Conservation (phyloP, 2,329 filamentous ascomycete species). For the Talaromyces sp. region DNA sequence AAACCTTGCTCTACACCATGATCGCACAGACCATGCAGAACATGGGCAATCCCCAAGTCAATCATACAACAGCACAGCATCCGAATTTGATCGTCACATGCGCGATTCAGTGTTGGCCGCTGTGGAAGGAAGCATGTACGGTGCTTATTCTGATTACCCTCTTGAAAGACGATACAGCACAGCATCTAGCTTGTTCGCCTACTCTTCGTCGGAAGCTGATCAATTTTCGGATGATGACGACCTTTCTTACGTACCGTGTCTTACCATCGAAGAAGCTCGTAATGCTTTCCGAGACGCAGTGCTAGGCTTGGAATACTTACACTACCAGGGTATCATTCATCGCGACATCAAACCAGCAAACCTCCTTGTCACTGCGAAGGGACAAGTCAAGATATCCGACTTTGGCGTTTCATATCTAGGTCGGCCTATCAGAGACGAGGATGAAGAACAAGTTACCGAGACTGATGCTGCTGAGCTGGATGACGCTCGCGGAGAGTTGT, state of each 20-base stretch:
- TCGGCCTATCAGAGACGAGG: slow-evolving; percentile 76
- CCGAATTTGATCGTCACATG: slow-evolving; percentile 29
- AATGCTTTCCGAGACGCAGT: slow-evolving; percentile 89
- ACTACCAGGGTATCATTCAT: slow-evolving; percentile 81
- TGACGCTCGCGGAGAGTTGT: slow-evolving; percentile 82
- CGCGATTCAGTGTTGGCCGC: slow-evolving; percentile 45
- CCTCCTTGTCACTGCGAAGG: slow-evolving; percentile 77
- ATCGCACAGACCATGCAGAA: slow-evolving; percentile 26
- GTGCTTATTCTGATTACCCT: slow-evolving; percentile 58
- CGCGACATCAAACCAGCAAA: slow-evolving; percentile 88
- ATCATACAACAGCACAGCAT: slow-evolving; percentile 52
- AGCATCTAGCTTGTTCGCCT: slow-evolving; percentile 61
- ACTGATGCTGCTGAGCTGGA: slow-evolving; percentile 84
- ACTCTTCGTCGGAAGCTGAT: slow-evolving; percentile 44
- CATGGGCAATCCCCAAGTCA: slow-evolving; percentile 51
- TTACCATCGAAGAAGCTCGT: slow-evolving; percentile 79
- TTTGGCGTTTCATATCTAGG: slow-evolving; percentile 98
- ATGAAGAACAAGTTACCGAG: slow-evolving; percentile 73
- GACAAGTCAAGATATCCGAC: slow-evolving; percentile 94
- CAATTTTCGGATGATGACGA: slow-evolving; percentile 64
- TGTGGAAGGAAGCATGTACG: slow-evolving; percentile 75
- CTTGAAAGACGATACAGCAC: slow-evolving; percentile 74
- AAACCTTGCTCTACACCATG: slow-evolving; percentile 32
- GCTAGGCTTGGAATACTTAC: slow-evolving; percentile 86
- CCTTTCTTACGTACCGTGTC: slow-evolving; percentile 87